Percentiles rank a stretch among this genome's conserved stretches.
These are phyloP conservation scores for Chalciporus sp. DNA, from an alignment of 1,284 basidiomycete species.

Conservation along the genomic window DNA sequence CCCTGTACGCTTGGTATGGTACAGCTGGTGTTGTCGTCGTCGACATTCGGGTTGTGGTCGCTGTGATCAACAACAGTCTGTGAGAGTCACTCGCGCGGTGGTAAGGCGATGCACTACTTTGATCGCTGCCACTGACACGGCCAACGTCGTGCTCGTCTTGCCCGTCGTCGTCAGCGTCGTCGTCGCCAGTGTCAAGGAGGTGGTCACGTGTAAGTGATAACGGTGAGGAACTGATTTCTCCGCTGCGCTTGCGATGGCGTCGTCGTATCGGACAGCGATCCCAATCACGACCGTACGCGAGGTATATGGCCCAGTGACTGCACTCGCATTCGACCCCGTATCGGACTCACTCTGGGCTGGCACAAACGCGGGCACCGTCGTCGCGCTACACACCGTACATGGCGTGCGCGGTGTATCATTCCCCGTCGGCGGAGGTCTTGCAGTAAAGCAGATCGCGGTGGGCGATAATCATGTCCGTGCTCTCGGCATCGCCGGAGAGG, in stretches of 20 bases:
- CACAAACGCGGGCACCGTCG: slow-evolving; percentile 70
- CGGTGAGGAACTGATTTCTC: background rate
- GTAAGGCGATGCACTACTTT: background rate
- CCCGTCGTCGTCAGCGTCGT: background rate
- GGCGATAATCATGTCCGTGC: slow-evolving; percentile 79
- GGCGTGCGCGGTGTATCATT: slow-evolving; percentile 79
- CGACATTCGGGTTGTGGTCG: background rate
- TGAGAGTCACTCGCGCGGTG: background rate
- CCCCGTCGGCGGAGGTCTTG: slow-evolving; percentile 62
- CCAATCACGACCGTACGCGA: slow-evolving; percentile 42
- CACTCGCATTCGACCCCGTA: slow-evolving; percentile 87
- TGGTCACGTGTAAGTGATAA: slow-evolving; percentile 19
- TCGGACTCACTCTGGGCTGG: slow-evolving; percentile 92
- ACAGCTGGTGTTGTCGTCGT: slow-evolving; percentile 36
- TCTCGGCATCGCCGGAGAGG: slow-evolving; percentile 55
- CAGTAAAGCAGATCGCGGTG: slow-evolving; percentile 72
- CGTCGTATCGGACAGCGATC: slow-evolving; percentile 40
- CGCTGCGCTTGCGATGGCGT: slow-evolving; percentile 31
- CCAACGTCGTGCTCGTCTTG: background rate
- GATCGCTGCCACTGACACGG: background rate
- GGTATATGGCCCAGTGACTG: slow-evolving; percentile 57
- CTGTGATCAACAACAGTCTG: background rate
- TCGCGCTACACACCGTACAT: slow-evolving; percentile 70
- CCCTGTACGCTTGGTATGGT: slow-evolving; percentile 77
- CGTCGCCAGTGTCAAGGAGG: slow-evolving; percentile 4